Evolutionary conservation across 768 basidiomycete genomes (phyloP).

Genomic region (Podaxis rugospora): DNA sequence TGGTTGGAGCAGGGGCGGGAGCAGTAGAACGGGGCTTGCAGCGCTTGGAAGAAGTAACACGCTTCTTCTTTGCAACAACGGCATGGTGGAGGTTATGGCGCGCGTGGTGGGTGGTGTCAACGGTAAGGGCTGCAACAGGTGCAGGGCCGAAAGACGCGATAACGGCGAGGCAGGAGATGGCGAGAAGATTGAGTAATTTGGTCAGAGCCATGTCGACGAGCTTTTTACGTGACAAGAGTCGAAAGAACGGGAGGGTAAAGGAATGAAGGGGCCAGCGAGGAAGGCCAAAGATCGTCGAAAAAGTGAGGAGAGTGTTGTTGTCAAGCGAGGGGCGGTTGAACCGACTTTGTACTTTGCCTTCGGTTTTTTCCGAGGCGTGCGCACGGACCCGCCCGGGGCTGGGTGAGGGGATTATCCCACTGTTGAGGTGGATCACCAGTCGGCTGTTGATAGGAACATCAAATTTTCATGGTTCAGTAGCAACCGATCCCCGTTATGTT

Average conservation of each 20-base stretch:
- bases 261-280: conserved; percentile 23
- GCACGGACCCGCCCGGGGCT: conserved; percentile 8
- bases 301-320: conserved; percentile 1
- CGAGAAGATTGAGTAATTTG: conserved; percentile 54
- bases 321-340: neutral
- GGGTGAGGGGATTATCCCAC: neutral
- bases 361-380: conserved; percentile 9
- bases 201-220: conserved; percentile 34
- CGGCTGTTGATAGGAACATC: neutral
- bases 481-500: neutral
- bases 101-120: conserved; percentile 34
- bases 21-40: conserved; percentile 53
- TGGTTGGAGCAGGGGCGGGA: conserved; percentile 16
- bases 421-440: no score
- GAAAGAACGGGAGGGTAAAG: conserved; percentile 20
- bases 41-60: conserved; percentile 36
- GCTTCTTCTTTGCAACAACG: conserved; percentile 47
- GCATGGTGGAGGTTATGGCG: conserved; percentile 45
- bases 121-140: conserved; percentile 50
- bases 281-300: conserved; percentile 17
- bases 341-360: neutral
- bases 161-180: conserved; percentile 54
- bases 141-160: conserved; percentile 42
- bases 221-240: conserved; percentile 12
- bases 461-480: neutral